Conservation (phyloP, 805 yeast species). For the Candida cerambycidarum region DNA sequence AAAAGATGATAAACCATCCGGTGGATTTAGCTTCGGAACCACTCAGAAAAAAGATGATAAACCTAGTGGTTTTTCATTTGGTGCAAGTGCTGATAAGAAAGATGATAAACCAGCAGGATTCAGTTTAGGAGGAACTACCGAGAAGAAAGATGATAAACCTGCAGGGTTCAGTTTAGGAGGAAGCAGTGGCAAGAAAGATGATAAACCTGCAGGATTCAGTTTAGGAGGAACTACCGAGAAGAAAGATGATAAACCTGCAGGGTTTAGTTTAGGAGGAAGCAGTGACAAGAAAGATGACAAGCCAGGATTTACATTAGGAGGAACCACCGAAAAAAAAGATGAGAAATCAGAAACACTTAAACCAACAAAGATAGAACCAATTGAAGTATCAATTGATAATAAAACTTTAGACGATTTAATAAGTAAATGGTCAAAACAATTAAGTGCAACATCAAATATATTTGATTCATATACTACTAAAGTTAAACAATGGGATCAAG, state of each 20-base stretch:
- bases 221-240: constrained; percentile 18
- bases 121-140: constrained; percentile 21
- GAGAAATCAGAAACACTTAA: constrained; percentile 24
- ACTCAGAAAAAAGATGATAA: constrained; percentile 13
- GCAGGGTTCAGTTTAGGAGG: constrained; percentile 2
- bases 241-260: constrained; percentile 17
- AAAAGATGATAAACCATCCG: constrained; percentile 11
- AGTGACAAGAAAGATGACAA: constrained; percentile 23
- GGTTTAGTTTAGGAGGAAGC: constrained; percentile 17
- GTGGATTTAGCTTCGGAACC: constrained; percentile 6
- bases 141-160: constrained; percentile 15
- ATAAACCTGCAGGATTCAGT: constrained; percentile 13
- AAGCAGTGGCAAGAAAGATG: constrained; percentile 8
- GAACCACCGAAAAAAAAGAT: constrained; percentile 11
- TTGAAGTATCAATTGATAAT: constrained; percentile 78
- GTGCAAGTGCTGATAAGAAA: constrained; percentile 1
- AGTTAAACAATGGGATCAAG: constrained; percentile 82
- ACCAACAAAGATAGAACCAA: constrained; percentile 59
- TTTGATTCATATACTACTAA: constrained; percentile 74
- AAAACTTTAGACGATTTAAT: constrained; percentile 91
- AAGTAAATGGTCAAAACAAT: constrained; percentile 87
- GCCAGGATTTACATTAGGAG: constrained; percentile 15
- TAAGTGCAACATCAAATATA: constrained; percentile 68
- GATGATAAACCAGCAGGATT: constrained; percentile 17
- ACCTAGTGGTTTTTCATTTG: constrained; percentile 14